Evolutionary conservation across 345 rosid genomes (phyloP), one percentile per base, ranked within the genome.

Genomic region (Bruguiera gymnorhiza): DNA sequence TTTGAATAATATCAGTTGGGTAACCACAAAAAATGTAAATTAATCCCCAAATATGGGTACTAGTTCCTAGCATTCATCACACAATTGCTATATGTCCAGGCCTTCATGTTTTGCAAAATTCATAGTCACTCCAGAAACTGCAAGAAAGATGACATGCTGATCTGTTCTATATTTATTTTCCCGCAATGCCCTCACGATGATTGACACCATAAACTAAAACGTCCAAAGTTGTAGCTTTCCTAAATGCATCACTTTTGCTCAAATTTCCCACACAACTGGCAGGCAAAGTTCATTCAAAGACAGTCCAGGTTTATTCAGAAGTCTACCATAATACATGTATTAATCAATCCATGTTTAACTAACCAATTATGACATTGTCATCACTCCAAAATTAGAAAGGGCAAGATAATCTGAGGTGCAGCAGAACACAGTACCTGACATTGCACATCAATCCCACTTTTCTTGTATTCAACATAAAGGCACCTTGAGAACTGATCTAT

Each of bases 401-500:
- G 19, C 16, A 15, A 13, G 50, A 43, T 43, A 43, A 43, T 43
- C 50, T 43, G 50, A 43, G 50, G 18, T 43, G 50, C 50, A 8
- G 30, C 60, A 26, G 9, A 13, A 20, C 29, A 58, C 2, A 13
- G 13, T 70, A 92, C 96, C 97, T 93, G 98, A 39, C 98, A 94
- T 39, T 89, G 97, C 55, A 94, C 89, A 32, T 91, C 84, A 3
- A 94, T 86, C 13, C 97, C 96, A 23, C 31, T 70, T n/a, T 69
- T 54, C 68, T 85, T 87, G 85, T 87, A 94, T 72, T 94, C 97
- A 65, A 87, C 90, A 16, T 80, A 70, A 27, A 94, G 63, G 30
- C 87, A 86, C 85, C 89, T 85, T n/a, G 97, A 94, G 4, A 94
- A 62, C 62, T 81, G 84, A 73, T 94, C 96, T 6, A 87, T 67